phyloP scores from a whole-genome alignment of 176 grass and related monocot species.

The Rhipidocladum racemiflorum region DNA sequence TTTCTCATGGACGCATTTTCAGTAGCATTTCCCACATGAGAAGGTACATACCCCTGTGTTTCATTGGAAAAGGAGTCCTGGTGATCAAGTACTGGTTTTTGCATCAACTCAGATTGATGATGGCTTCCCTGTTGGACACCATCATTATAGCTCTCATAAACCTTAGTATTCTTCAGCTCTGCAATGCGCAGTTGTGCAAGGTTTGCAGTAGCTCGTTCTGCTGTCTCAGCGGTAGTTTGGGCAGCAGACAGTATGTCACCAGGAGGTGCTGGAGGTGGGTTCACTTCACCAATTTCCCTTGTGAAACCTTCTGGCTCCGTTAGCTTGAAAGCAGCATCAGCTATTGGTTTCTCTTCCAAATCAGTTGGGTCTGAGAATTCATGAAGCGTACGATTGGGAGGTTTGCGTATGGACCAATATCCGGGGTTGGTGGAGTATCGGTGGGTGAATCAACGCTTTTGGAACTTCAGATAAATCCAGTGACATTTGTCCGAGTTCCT shows the following conservation, averaged over 20 bases:
- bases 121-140: conserved; percentile 23
- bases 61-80: conserved; percentile 64
- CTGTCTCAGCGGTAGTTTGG: conserved; percentile 66
- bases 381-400: conserved; percentile 29
- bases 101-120: conserved; percentile 25
- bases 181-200: conserved; percentile 69
- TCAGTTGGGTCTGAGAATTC: conserved; percentile 34
- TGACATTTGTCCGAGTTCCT: too few species aligned
- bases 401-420: conserved; percentile 34
- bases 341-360: conserved; percentile 49
- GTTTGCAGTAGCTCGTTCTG: conserved; percentile 81
- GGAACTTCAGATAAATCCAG: conserved; percentile 91
- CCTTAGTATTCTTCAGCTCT: conserved; percentile 46
- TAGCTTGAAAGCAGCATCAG: conserved; percentile 35
- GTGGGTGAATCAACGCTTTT: conserved; percentile 58
- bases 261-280: conserved; percentile 26
- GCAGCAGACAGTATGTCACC: conserved; percentile 70
- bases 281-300: conserved; percentile 43
- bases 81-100: conserved; percentile 54
- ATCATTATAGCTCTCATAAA: conserved; percentile 30
- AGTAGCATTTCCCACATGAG: too few species aligned
- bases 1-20: too few species aligned
- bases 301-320: conserved; percentile 36
- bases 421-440: conserved; percentile 39
- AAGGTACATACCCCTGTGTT: conserved; percentile 24